Conservation (phyloP, 2,329 filamentous ascomycete species). For the Daldinia sp. region DNA sequence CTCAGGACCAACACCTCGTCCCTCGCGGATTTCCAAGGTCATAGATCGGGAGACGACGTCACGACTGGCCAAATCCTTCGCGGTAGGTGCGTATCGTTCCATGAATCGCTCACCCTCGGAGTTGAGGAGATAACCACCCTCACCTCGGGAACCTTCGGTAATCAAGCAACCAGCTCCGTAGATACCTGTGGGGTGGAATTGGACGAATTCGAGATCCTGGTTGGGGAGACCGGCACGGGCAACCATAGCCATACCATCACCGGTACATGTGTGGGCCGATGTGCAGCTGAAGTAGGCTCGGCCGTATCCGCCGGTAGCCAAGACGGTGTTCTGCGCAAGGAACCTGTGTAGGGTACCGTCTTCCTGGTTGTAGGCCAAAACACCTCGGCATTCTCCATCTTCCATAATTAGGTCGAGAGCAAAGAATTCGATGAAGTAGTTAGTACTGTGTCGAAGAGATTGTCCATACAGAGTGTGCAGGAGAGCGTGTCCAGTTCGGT, state of each 20-base stretch:
- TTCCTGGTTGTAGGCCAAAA: slow-evolving; percentile 98
- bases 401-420: slow-evolving; percentile 97
- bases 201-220: slow-evolving; percentile 99
- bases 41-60: slow-evolving; percentile 98
- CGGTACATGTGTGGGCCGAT: slow-evolving; percentile 96
- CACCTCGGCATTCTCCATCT: slow-evolving; percentile 94
- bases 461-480: slow-evolving; percentile 98
- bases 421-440: slow-evolving; percentile 99
- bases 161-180: slow-evolving; percentile 98
- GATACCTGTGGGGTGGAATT: slow-evolving; percentile 99
- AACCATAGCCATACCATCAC: slow-evolving; percentile 99
- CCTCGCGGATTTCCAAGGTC: slow-evolving; percentile 97
- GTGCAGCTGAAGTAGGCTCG: slow-evolving; percentile 99
- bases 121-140: slow-evolving; percentile 97
- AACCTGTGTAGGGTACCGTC: slow-evolving; percentile 98
- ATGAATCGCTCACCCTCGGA: slow-evolving; percentile 99
- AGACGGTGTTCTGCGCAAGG: slow-evolving; percentile 93
- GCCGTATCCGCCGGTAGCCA: slow-evolving; percentile 97
- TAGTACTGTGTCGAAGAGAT: slow-evolving; percentile 96
- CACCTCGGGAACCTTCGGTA: slow-evolving; percentile 95
- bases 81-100: slow-evolving; percentile 97
- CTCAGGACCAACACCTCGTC: slow-evolving; percentile 93
- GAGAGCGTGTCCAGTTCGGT: slow-evolving; percentile 96
- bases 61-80: slow-evolving; percentile 95
- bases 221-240: slow-evolving; percentile 96